Evolutionary conservation across 2,329 filamentous ascomycete species (phyloP), one percentile per base, ranked within the genome.

Genomic region (Aureobasidium sp.): DNA sequence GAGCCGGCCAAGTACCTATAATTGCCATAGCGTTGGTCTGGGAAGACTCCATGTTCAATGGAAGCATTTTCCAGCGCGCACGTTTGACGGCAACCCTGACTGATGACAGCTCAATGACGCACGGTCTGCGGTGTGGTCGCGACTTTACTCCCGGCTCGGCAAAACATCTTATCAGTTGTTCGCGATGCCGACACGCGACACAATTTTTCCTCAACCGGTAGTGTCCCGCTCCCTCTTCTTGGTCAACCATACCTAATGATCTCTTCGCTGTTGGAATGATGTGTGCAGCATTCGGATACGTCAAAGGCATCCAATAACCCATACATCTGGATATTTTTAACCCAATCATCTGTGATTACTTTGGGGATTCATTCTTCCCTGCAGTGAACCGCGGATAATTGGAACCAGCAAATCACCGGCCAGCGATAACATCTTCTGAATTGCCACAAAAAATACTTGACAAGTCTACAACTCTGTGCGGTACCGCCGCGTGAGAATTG

Each of bases 161-260:
- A 49, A 59, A 59, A 48, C 22, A 59, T 29, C 56, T 59, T 47
- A 59, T 59, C 55, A 48, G n/a, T 31, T 12, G 41, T 41, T 48
- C 34, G 20, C 41, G 45, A 52, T 20, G 14, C 56, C 42, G 55
- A 49, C 56, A 59, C 56, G 42, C 56, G 57, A 61, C 47, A 58
- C 57, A 61, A 61, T 61, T 61, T 60, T 61, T 61, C 42, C 29
- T 51, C 34, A 25, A 42, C 29, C 56, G 27, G 42, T 29, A 37
- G 42, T 29, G 20, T 53, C 55, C 27, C 25, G 15, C 12, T 61
- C 44, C 36, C n/a, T 44, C 42, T 47, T 36, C 41, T 22, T 44
- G 6, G 4, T 7, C 11, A 17, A 25, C 15, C 25, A 27, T 29
- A 29, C 37, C 37, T 42, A 61, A 61, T 61, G 47, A 27, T 20